Percentiles rank a stretch among this genome's conserved stretches.
Conservation (phyloP, 805 yeast species). For the Teunomyces cretensis region DNA sequence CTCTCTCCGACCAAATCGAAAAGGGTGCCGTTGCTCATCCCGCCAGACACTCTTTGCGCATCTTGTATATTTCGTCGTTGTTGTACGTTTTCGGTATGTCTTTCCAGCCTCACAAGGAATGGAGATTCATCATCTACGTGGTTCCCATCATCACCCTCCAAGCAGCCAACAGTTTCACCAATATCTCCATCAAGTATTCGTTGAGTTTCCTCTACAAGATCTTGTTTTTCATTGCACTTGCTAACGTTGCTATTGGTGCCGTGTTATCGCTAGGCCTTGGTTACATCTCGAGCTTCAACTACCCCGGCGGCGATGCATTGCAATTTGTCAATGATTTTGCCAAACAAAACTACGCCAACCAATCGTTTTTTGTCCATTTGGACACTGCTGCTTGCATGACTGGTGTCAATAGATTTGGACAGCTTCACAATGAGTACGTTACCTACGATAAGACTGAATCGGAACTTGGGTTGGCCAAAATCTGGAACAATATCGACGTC, state of each 20-base stretch:
- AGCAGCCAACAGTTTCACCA: conserved; percentile 61
- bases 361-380: conserved; percentile 56
- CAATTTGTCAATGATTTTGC: conserved; percentile 47
- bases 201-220: conserved; percentile 22
- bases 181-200: conserved; percentile 18
- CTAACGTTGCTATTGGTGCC: conserved; percentile 28
- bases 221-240: conserved; percentile 21
- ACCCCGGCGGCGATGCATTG: conserved; percentile 87
- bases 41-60: conserved; percentile 37
- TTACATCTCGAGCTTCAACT: conserved; percentile 67
- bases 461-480: conserved; percentile 24
- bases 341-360: conserved; percentile 15
- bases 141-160: conserved; percentile 65
- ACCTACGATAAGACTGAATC: conserved; percentile 81
- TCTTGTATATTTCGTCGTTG: conserved; percentile 51
- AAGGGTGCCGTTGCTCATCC: conserved; percentile 18
- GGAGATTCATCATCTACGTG: conserved; percentile 82
- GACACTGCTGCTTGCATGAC: conserved; percentile 85
- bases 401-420: conserved; percentile 77
- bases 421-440: conserved; percentile 41
- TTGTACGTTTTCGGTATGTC: conserved; percentile 66
- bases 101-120: conserved; percentile 87
- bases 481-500: conserved; percentile 31
- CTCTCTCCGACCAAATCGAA: conserved; percentile 27
- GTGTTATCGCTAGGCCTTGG: conserved; percentile 51